These are phyloP conservation scores for Lentinula boryana DNA, from an alignment of 768 basidiomycete species.

Conservation along the genomic window DNA sequence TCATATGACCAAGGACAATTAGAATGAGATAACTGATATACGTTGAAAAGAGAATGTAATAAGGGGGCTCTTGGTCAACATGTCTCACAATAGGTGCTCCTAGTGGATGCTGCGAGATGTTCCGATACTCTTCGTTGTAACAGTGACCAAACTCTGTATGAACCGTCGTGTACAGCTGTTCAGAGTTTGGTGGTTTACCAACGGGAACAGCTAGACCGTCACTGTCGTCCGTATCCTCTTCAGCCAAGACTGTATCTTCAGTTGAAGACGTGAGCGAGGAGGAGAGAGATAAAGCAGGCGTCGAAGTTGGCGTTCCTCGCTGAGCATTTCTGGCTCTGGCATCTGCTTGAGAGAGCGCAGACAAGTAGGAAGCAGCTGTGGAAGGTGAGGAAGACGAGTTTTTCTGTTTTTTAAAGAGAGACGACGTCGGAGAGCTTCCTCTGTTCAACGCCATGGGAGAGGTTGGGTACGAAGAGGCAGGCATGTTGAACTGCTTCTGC, in stretches of 20 bases:
- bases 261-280: conserved; percentile 67
- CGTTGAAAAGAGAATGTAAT: conserved; percentile 61
- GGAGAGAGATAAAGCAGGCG: conserved; percentile 69
- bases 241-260: conserved; percentile 60
- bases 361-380: conserved; percentile 54
- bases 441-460: conserved; percentile 56
- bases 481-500: not conserved
- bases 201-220: conserved; percentile 56
- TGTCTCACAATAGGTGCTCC: conserved; percentile 45
- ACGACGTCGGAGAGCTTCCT: conserved; percentile 34
- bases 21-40: conserved; percentile 82
- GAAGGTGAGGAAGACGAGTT: conserved; percentile 27
- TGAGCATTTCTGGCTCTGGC: conserved; percentile 49
- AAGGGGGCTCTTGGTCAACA: conserved; percentile 80
- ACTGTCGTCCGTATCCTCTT: conserved; percentile 40
- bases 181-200: conserved; percentile 67
- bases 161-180: conserved; percentile 69
- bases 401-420: conserved; percentile 60
- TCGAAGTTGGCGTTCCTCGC: conserved; percentile 52
- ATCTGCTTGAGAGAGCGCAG: conserved; percentile 60
- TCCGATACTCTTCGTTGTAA: conserved; percentile 68
- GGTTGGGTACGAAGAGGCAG: conserved; percentile 26
- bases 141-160: conserved; percentile 95
- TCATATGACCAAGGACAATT: conserved; percentile 85
- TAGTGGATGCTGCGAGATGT: conserved; percentile 54